Percentiles rank a stretch among this genome's conserved stretches.
Evolutionary conservation across 1,284 basidiomycete genomes (phyloP).

Genomic region (Naganishia liquefaciens): DNA sequence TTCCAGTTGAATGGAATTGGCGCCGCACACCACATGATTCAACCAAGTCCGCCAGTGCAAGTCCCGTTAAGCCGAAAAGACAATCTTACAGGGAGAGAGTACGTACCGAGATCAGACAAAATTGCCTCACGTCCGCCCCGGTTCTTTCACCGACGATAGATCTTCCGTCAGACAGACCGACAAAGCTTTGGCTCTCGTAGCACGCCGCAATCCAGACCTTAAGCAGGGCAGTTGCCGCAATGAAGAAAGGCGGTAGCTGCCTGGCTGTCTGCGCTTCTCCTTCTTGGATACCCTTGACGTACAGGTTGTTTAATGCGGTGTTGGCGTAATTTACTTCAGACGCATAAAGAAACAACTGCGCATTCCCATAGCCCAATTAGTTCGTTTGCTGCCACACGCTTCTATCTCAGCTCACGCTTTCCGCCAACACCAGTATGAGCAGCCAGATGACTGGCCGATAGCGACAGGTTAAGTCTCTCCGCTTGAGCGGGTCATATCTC

Average conservation of each 20-base stretch:
- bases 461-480: not conserved
- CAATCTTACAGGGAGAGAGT: too few species aligned
- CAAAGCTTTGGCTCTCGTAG: constrained; percentile 22
- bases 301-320: constrained; percentile 2
- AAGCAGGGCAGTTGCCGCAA: constrained; percentile 16
- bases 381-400: too few species aligned
- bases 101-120: constrained; percentile 17
- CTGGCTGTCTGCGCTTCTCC: constrained; percentile 1
- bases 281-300: constrained; percentile 15
- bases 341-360: constrained; percentile 13
- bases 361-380: too few species aligned
- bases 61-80: too few species aligned
- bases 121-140: constrained; percentile 7
- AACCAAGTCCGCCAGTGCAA: too few species aligned
- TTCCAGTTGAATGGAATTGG: too few species aligned
- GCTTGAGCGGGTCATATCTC: too few species aligned
- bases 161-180: constrained; percentile 14
- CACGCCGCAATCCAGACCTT: constrained; percentile 21
- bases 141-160: not conserved
- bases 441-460: constrained; percentile 20
- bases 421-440: constrained; percentile 9
- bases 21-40: too few species aligned
- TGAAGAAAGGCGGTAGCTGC: constrained; percentile 9
- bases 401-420: constrained; percentile 13
- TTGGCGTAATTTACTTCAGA: constrained; percentile 4